Base-by-base conservation (phyloP, 148 eudicot genomes). In the Camellia lanceoleosa region DNA sequence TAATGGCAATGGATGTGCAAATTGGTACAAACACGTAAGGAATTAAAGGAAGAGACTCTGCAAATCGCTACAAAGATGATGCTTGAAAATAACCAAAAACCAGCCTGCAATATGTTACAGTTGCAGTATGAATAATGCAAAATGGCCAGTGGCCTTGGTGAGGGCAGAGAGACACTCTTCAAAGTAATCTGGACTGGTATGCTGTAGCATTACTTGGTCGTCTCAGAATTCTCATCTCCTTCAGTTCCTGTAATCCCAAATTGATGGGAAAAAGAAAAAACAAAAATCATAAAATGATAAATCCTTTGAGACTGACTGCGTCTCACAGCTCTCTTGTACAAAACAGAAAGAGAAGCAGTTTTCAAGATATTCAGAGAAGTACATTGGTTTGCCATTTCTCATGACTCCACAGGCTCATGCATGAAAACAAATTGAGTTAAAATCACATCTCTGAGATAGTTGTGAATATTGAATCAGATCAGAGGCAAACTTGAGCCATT, bases 211-310 rank as follows among this genome's bases (percentile, higher is more conserved):
- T 62, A 73, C 11, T 73, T 12, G 7, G 63, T 7, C 62, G 7
- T 46, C 63, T 73, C 74, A 55, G 63, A 42, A 7, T 16, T 18
- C 62, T 54, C 54, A 18, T n/a, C 74, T 71, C n/a, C 74, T 58
- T 51, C 74, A 71, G 58, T 11, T 71, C 58, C 74, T 71, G 74
- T 13, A 71, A 44, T 41, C 68, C 74, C 2, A 51, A 44, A 30
- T 70, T 3, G 20, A 46, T 44, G 30, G 4, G 51, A 19, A n/a
- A 6, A 44, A 49, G 18, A 71, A 49, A 7, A 0, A 18, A 47
- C 49, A 5, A 4, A 20, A 71, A 51, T 66, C 46, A 41, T 44
- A 12, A 5, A 3, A 56, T 8, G 16, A 2, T 13, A 30, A 66
- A 41, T 7, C 46, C 38, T 1, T 16, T 7, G 8, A 4, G 47